Evolutionary conservation across 2,329 filamentous ascomycete species (phyloP).

Genomic region (Claviceps lovelessii): DNA sequence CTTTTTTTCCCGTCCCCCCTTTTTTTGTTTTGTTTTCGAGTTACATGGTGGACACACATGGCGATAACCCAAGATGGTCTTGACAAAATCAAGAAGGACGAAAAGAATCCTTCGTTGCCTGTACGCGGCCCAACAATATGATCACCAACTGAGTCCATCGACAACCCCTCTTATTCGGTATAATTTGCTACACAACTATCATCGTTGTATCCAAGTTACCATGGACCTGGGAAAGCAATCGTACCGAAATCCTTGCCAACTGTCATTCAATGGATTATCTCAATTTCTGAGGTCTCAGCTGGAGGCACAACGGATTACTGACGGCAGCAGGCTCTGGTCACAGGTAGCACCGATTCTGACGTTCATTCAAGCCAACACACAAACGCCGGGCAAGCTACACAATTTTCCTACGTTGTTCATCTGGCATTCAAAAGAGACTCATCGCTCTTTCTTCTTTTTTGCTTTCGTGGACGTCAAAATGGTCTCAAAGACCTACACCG

Average conservation of each 20-base stretch:
- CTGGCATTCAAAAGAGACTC: conserved; percentile 20
- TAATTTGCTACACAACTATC: conserved; percentile 17
- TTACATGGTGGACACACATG: conserved; percentile 1
- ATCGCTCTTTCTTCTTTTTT: conserved; percentile 27
- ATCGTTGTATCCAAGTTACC: conserved; percentile 15
- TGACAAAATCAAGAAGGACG: conserved; percentile 16
- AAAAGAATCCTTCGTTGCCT: conserved; percentile 23
- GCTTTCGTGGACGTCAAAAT: conserved; percentile 26
- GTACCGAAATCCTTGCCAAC: conserved; percentile 10
- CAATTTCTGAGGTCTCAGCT: conserved; percentile 14
- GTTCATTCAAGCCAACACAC: conserved; percentile 17
- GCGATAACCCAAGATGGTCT: conserved; percentile 11
- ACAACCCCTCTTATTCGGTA: conserved; percentile 16
- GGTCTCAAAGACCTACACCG: conserved; percentile 28
- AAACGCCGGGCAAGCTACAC: conserved; percentile 8
- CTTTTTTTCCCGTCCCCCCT: too few species aligned
- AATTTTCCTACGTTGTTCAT: conserved; percentile 25
- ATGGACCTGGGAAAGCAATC: conserved; percentile 17
- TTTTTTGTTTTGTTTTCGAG: not conserved
- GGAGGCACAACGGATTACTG: conserved; percentile 17
- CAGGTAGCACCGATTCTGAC: conserved; percentile 21
- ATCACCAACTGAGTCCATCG: conserved; percentile 21
- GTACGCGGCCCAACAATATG: conserved; percentile 21
- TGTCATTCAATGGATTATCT: conserved; percentile 10
- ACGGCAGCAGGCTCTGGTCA: conserved; percentile 14